These are phyloP conservation scores for Alternaria ethzedia DNA, from an alignment of 2,329 filamentous ascomycete species.

Conservation along the genomic window DNA sequence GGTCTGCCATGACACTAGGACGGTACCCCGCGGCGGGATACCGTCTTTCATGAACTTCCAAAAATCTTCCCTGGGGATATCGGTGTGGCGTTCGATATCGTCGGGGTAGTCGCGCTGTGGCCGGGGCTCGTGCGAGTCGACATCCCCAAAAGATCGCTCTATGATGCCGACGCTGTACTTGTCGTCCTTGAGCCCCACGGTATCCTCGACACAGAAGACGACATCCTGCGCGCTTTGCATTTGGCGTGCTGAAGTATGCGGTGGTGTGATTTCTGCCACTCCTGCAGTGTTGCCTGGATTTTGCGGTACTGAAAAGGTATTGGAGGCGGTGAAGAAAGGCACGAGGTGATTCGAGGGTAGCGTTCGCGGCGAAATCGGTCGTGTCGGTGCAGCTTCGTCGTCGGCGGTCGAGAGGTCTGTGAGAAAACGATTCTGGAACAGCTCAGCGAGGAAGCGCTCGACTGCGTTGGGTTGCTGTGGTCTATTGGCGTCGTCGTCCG, in stretches of 20 bases:
- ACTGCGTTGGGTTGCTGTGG: neutral
- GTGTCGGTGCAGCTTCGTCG: constrained; percentile 18
- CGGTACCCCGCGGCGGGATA: constrained; percentile 59
- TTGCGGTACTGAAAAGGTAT: constrained; percentile 7
- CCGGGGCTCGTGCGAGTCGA: constrained; percentile 55
- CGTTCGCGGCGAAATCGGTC: constrained; percentile 15
- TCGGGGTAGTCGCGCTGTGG: constrained; percentile 49
- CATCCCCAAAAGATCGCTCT: constrained; percentile 51
- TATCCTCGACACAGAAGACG: constrained; percentile 52
- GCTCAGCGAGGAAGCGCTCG: constrained; percentile 27
- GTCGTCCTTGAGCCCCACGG: constrained; percentile 49
- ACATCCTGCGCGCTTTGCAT: constrained; percentile 23
- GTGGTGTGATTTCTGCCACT: neutral
- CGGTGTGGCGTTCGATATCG: constrained; percentile 44
- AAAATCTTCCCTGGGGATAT: constrained; percentile 44
- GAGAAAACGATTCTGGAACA: constrained; percentile 33
- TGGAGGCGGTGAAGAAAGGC: constrained; percentile 32
- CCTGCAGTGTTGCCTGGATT: constrained; percentile 1
- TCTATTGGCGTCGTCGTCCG: neutral
- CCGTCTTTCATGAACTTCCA: constrained; percentile 51
- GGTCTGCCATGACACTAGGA: constrained; percentile 57
- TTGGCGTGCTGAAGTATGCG: neutral
- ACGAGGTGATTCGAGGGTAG: constrained; percentile 20
- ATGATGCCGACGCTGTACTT: constrained; percentile 53
- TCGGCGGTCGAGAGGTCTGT: constrained; percentile 18